Evolutionary conservation across 2,329 filamentous ascomycete species (phyloP).

Genomic region (Cladobotryum protrusum): DNA sequence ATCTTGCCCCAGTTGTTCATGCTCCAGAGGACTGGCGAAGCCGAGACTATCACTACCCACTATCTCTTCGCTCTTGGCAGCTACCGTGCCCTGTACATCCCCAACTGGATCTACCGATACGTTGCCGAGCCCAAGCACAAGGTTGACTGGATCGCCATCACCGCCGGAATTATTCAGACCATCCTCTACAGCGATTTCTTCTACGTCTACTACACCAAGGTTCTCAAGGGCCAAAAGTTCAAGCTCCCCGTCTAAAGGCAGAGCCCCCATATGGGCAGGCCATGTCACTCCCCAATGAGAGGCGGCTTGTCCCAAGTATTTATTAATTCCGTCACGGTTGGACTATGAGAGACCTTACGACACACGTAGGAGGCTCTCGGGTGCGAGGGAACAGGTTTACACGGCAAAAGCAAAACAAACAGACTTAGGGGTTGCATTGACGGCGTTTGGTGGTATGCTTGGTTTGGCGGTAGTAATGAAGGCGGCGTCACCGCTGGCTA

Average conservation of each 20-base stretch:
- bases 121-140: constrained; percentile 65
- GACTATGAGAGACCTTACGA: background rate
- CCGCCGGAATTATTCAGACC: constrained; percentile 89
- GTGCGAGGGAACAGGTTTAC: background rate
- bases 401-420: background rate
- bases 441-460: constrained; percentile 25
- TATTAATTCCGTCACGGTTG: background rate
- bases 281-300: constrained; percentile 1
- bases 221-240: constrained; percentile 83
- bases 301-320: background rate
- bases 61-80: constrained; percentile 90
- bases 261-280: constrained; percentile 7
- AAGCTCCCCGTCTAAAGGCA: constrained; percentile 66
- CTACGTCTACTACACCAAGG: constrained; percentile 99
- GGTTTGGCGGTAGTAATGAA: constrained; percentile 20
- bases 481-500: constrained; percentile 23
- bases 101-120: constrained; percentile 96
- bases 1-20: constrained; percentile 98
- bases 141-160: constrained; percentile 76
- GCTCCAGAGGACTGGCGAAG: constrained; percentile 94
- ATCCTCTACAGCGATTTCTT: constrained; percentile 98
- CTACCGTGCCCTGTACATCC: constrained; percentile 93
- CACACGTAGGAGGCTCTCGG: background rate
- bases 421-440: constrained; percentile 19
- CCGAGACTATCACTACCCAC: constrained; percentile 98